Evolutionary conservation across 2,329 filamentous ascomycete genomes (phyloP).

Genomic region (Aspergillus ruber): DNA sequence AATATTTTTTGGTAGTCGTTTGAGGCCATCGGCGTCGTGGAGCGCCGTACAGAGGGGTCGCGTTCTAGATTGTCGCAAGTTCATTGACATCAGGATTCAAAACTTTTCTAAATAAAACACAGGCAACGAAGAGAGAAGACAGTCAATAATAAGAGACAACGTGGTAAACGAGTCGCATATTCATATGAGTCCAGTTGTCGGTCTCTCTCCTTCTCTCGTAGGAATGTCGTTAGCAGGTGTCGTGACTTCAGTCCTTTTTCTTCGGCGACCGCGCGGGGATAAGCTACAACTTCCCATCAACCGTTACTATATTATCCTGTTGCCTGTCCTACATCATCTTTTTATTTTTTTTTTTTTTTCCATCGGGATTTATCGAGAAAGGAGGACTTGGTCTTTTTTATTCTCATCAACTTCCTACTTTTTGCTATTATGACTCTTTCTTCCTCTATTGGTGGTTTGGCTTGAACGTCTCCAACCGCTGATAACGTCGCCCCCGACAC

Average conservation of each 20-base stretch:
- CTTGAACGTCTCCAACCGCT: too few species aligned
- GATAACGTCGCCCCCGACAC: too few species aligned
- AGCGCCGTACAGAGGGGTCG: neutral
- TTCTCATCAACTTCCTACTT: too few species aligned
- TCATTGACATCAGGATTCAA: conserved; percentile 8
- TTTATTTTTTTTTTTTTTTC: too few species aligned
- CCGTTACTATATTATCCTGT: conserved; percentile 16
- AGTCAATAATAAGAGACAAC: neutral
- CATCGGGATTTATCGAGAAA: neutral
- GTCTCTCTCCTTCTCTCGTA: neutral
- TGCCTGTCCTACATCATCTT: conserved; percentile 14
- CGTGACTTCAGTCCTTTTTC: neutral
- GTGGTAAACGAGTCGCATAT: neutral
- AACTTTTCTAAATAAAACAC: neutral
- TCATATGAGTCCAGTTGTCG: neutral
- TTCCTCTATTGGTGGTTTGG: too few species aligned
- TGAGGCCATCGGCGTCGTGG: neutral
- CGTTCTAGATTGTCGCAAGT: neutral
- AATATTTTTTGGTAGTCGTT: neutral
- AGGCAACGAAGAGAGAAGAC: neutral
- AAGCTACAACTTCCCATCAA: neutral
- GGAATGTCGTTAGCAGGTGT: neutral
- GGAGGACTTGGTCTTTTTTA: too few species aligned
- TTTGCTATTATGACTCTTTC: too few species aligned
- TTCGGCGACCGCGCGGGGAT: neutral